Base-by-base conservation (phyloP, 1,139 yeast genomes). In the Sugiyamaella pinicola region DNA sequence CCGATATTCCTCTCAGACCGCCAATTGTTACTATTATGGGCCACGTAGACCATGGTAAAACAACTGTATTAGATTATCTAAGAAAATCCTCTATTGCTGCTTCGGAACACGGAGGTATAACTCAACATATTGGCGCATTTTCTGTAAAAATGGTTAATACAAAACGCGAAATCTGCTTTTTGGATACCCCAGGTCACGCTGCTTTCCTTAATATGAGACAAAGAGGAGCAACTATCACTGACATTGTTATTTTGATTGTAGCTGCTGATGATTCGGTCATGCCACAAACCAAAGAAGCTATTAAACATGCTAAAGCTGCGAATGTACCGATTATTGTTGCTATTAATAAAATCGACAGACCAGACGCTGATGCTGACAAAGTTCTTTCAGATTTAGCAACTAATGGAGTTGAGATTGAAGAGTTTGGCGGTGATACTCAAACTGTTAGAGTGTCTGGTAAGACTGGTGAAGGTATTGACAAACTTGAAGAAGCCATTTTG, bases 1-100 rank as follows among this genome's bases (percentile, higher is more conserved):
- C 72, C 8, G 61, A 38, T 5, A 55, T 59, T 15, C 82, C 82
- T 50, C 77, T 83, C 13, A 76, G 99, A 60, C 90, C 99, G 0
- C 99, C 99, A 0, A 86, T 93, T 22, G 97, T 93, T 1, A 91
- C 99, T 0, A 88, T 93, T 50, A 93, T 93, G 98, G 99, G 99
- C 4, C 99, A 93, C 70, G 99, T 93, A 39, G 99, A 93, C 69
- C 99, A 93, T 67, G 99, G 99, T 1, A 93, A 93, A 67, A 93
- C 99, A 1, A 91, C 99, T 0, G 85, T 93, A 58, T 76, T 93
- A 55, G 99, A 95, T 67, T 81, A 83, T 62, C 74, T 95, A 61
- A 77, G 98, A 47, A 89, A 88, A 61, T 85, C 96, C 0, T 81
- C 90, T 0, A 82, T 93, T 7, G 98, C 86, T 0, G 82, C 82